Base-by-base conservation (phyloP, 805 yeast species). In the Wickerhamiella musiphila region DNA sequence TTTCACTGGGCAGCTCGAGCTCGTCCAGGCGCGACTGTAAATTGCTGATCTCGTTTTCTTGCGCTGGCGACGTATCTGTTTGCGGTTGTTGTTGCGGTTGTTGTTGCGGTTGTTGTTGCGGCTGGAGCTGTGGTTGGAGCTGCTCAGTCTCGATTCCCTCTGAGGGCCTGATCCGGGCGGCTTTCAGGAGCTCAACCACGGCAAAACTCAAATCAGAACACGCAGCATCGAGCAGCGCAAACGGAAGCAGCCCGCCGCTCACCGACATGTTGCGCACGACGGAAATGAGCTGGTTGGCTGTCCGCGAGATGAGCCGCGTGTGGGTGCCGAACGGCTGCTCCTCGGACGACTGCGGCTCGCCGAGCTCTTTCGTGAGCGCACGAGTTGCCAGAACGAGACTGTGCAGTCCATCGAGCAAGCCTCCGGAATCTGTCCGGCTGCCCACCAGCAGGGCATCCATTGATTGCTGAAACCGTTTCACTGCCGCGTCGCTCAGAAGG, bases 221-320 rank as follows among this genome's bases (percentile, higher is more conserved):
- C 0, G 95, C 74, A 15, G 82, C 67, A 52, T 81, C 76, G 13
- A 83, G 64, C 2, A 82, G 65, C 14, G 76, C 56, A 33, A 63
- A 65, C 1, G 94, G 94, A 34, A 81, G 54, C 2, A 78, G 46
- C n/a, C 64, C 61, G 4, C 66, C 58, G 43, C 77, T 74, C 8
- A 72, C 56, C 1, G 78, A 68, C 51, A 60, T 77, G 47, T 81
- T 79, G 45, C 94, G 64, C 1, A 84, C 68, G 1, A 82, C 65
- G 3, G 93, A 73, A 26, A 86, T 69, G 1, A 73, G 67, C 52
- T 77, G 82, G 12, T 83, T 70, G 16, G 78, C 66, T 1, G 86
- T 64, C 28, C 76, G 74, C 35, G 74, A 68, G 4, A 78, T 60
- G 16, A 69, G 46, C 11, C 35, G 30, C 8, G 37, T 33, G 17